A percentile compares a stretch with the other conserved stretches of the same genome.
phyloP scores from a whole-genome alignment of 2,329 filamentous ascomycete species.

The Monascus ruber region DNA sequence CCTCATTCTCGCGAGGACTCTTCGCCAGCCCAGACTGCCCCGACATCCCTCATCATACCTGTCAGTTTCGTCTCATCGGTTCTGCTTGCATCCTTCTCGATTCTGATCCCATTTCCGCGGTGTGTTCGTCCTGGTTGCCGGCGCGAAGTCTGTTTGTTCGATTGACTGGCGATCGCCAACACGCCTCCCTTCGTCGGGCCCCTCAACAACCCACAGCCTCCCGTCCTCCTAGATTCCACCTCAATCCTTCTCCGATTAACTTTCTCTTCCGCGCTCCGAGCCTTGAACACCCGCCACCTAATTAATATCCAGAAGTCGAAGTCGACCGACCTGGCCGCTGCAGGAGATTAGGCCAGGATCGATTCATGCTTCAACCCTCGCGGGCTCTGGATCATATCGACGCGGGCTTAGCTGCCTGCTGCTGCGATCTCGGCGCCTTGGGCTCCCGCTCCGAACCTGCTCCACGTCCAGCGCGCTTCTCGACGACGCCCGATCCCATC shows the following conservation, averaged over 20 bases:
- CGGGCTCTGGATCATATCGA: slow-evolving; percentile 17
- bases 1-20: too few species aligned
- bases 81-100: too few species aligned
- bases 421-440: slow-evolving; percentile 16
- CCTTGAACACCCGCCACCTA: not conserved
- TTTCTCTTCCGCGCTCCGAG: not conserved
- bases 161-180: slow-evolving; percentile 12
- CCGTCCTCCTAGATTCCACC: not conserved
- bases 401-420: slow-evolving; percentile 21
- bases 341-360: slow-evolving; percentile 12
- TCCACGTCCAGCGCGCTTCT: slow-evolving; percentile 19
- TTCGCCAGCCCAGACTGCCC: too few species aligned
- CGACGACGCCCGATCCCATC: slow-evolving; percentile 10
- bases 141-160: not conserved
- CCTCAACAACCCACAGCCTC: slow-evolving; percentile 26
- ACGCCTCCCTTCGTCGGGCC: slow-evolving; percentile 9
- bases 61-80: too few species aligned
- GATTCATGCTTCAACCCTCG: slow-evolving; percentile 25
- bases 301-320: slow-evolving; percentile 4
- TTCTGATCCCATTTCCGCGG: too few species aligned
- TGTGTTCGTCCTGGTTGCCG: too few species aligned
- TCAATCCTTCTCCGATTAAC: not conserved
- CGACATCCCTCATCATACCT: too few species aligned
- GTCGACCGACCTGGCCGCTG: slow-evolving; percentile 14
- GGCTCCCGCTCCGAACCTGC: slow-evolving; percentile 24